Evolutionary conservation across 768 basidiomycete genomes (phyloP), one percentile per base, ranked within the genome.

Genomic region (Serendipita vermifera): DNA sequence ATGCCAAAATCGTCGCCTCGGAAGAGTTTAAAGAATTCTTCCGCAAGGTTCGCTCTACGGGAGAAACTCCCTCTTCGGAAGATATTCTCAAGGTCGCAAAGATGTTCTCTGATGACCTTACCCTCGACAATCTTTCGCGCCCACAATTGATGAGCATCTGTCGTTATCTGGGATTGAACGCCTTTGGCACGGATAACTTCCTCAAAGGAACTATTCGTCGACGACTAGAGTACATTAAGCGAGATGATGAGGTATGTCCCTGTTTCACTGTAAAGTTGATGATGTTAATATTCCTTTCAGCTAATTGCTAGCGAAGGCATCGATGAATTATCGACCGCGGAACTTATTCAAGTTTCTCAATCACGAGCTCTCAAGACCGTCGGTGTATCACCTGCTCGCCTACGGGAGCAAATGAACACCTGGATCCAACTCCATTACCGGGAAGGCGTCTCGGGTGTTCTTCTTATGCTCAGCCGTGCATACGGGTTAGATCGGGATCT

Each of bases 11-110:
- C 57, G 81, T 97, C 58, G 87, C 90, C 60, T 85, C 80, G 38
- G 93, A 96, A 55, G 88, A 91, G 36, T 99, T 99, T 79, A 97
- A 97, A 67, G 91, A 94, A 69, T 99, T 99, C 73, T 99, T 99
- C 83, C 81, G 90, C 66, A 98, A 98, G 73, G 83, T 92, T 58
- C 87, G 96, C 54, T 87, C 89, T 3, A 98, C 94, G 0, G 96
- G 96, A 46, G 96, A 97, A 75, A 78, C 82, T 1, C 94, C 96
- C 13, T 91, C 91, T 0, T 77, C 83, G 1, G 70, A 79, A 60
- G 94, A 99, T 62, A 78, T 99, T 61, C 81, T 94, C 73, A 88
- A 82, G 64, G 96, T 98, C 27, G 93, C 96, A 56, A 90, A 91
- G 64, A 78, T 98, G 24, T 99, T 99, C 69, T 89, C 98, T 66